Conservation (phyloP, 495 filamentous ascomycete species). For the Talaromyces proteolyticus region DNA sequence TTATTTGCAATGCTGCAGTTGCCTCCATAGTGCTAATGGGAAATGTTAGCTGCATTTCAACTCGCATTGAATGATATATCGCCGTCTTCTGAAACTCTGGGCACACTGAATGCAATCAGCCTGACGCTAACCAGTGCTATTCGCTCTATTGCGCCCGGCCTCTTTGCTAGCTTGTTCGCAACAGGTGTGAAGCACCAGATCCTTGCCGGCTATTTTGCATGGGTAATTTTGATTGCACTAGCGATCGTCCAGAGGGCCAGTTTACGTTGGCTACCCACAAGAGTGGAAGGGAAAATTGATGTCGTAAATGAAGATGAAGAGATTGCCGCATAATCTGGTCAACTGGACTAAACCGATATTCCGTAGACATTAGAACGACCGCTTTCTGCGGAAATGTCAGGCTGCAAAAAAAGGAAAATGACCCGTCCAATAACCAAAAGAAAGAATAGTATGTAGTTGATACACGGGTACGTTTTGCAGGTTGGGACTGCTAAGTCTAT, state of each 20-base stretch:
- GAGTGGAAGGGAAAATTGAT: constrained; percentile 2
- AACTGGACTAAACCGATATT: no score
- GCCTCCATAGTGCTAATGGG: background rate
- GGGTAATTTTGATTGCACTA: constrained; percentile 50
- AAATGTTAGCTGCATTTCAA: constrained; percentile 45
- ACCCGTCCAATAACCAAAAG: no score
- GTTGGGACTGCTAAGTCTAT: no score
- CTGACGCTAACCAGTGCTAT: constrained; percentile 46
- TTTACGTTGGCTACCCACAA: constrained; percentile 3
- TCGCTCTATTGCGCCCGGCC: constrained; percentile 53
- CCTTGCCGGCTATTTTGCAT: constrained; percentile 56
- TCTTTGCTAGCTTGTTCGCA: constrained; percentile 58
- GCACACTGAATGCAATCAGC: constrained; percentile 59
- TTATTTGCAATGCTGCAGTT: background rate
- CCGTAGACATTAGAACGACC: no score
- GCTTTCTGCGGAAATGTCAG: no score
- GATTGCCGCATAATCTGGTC: background rate
- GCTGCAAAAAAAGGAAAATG: no score
- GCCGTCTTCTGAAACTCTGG: constrained; percentile 51
- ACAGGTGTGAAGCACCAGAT: constrained; percentile 49
- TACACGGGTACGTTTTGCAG: no score
- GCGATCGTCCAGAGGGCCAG: constrained; percentile 36
- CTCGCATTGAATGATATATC: constrained; percentile 64
- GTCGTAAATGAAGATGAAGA: background rate
- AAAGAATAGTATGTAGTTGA: no score